Base-by-base conservation (phyloP, 2,329 filamentous ascomycete genomes). In the Pyricularia sp. region DNA sequence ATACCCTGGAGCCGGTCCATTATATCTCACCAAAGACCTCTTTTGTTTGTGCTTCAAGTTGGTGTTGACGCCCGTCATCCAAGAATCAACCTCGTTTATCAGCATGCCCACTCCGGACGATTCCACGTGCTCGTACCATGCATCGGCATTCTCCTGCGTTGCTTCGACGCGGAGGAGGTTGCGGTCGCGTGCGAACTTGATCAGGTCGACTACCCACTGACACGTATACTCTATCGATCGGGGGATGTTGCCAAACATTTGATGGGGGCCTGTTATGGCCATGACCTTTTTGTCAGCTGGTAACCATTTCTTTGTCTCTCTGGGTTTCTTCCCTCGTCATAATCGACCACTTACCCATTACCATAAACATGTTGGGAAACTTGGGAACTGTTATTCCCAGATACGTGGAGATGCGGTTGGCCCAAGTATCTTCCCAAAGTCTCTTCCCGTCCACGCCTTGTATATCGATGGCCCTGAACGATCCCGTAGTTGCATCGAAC, bases 1-100 rank as follows among this genome's bases (percentile, higher is more conserved):
- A 67, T 78, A 83, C 1, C 76, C 79, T 0, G 75, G 73, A 0
- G 77, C 79, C 4, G 76, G 73, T 0, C 80, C 80, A 33, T 75
- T 75, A 65, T 82, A 83, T 60, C 80, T 71, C 3, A 77, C 76
- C 67, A 83, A 74, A 9, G 73, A 77, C 60, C 80, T 73, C 66
- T 75, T 76, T 68, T 77, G 74, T 72, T 81, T 81, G 49, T 75
- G 72, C 19, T 73, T 71, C 53, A 82, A 69, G 65, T 83, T 82
- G 67, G 75, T 80, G 67, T 83, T 83, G 1, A 83, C 78, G 0
- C 81, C 81, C 1, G 80, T 83, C 80, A 83, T 82, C 81, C 81
- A 84, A 1, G 75, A 78, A 66, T 83, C 80, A 0, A 82, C 78
- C 66, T 81, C 76, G 66, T 78, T 79, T 0, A 75, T 73, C 30